Evolutionary conservation across 495 filamentous ascomycete species (phyloP).

Genomic region (Xylaria venustula): DNA sequence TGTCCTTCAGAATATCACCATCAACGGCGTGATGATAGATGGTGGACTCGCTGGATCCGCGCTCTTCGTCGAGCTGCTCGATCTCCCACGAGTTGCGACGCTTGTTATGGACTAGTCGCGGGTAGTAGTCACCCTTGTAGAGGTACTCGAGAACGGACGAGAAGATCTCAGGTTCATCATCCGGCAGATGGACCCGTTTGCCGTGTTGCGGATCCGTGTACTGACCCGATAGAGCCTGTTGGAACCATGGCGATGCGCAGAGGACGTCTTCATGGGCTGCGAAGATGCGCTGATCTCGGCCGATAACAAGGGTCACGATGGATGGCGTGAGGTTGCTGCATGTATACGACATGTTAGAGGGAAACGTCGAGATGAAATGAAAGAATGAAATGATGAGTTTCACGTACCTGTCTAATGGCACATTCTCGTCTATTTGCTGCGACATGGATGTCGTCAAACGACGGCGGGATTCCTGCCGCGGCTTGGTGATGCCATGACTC

Average conservation of each 20-base stretch:
- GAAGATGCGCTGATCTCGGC: conserved; percentile 77
- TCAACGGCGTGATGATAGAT: conserved; percentile 65
- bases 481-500: conserved; percentile 44
- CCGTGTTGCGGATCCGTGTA: conserved; percentile 58
- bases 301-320: conserved; percentile 78
- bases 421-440: conserved; percentile 19
- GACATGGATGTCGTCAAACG: conserved; percentile 39
- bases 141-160: conserved; percentile 88
- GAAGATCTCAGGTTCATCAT: conserved; percentile 87
- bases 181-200: conserved; percentile 74
- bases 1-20: conserved; percentile 77
- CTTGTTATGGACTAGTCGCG: conserved; percentile 69
- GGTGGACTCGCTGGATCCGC: conserved; percentile 56
- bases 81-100: conserved; percentile 67
- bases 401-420: conserved; percentile 35
- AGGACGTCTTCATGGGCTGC: conserved; percentile 88
- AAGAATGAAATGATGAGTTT: background rate
- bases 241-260: conserved; percentile 73
- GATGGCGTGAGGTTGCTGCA: conserved; percentile 61
- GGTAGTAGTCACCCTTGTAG: conserved; percentile 91
- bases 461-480: conserved; percentile 41
- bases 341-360: conserved; percentile 5
- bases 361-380: too few relatives aligned
- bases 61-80: conserved; percentile 52
- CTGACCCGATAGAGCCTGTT: conserved; percentile 55